Base-by-base conservation (phyloP, 2,329 filamentous ascomycete species). In the Fusarium multiceps region DNA sequence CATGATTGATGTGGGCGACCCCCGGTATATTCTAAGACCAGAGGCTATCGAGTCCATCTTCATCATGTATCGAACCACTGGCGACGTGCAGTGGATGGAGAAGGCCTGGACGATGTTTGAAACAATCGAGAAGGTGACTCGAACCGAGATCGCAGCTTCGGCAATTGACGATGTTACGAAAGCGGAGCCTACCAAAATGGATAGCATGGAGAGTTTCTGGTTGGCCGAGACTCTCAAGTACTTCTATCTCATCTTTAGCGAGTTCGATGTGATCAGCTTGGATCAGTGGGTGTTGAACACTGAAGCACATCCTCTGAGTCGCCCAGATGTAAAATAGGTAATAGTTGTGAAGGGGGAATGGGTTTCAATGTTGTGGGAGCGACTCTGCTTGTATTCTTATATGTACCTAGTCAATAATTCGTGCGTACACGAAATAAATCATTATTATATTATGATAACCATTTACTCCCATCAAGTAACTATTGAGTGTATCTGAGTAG, bases 41-140 rank as follows among this genome's bases (percentile, higher is more conserved):
- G 92, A 94, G 80, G 92, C 92, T 12, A 93, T 94, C 67, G 92
- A 94, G 81, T 92, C 90, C 20, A 89, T 94, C 16, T 94, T 93
- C 80, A 87, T 93, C 77, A 89, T 94, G 87, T 93, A 90, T 78
- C 87, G 92, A 60, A 83, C 93, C 62, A 93, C 91, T 0, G 92
- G 91, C 27, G 88, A 92, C 68, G 71, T 83, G 2, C 81, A 83
- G 50, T 91, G 89, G 85, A 88, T 88, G 75, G 86, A 91, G 61
- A 89, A 89, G 75, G 92, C 90, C 3, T 93, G 92, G 92, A 82
- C 83, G 58, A 93, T 94, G 91, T 93, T 93, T 76, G 77, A 86
- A 57, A 85, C 87, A 11, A 84, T 94, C 34, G 82, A 88, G 60
- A 83, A 83, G 72, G 82, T 87, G 72, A 92, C 91, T 14, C 83